Percentiles rank a stretch among this genome's conserved stretches.
These are phyloP conservation scores for Mesembryanthemum crystallinum DNA, from an alignment of 148 eudicot genomes.

Conservation along the genomic window DNA sequence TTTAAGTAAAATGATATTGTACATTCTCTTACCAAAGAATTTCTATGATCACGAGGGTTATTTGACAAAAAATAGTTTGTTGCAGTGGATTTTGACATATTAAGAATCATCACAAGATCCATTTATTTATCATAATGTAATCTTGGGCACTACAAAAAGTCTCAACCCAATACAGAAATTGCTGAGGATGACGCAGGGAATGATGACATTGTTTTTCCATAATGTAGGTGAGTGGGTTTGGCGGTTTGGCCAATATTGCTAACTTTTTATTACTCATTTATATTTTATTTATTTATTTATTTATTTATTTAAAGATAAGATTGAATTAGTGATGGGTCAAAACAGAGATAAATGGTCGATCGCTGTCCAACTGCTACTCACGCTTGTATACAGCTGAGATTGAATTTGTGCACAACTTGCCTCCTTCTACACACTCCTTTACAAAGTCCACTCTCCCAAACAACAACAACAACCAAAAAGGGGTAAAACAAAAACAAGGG, in stretches of 20 bases:
- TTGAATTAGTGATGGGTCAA: constrained; percentile 2
- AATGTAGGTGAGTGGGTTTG: constrained; percentile 12
- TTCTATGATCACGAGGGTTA: no score
- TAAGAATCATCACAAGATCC: background rate
- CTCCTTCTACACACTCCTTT: no score
- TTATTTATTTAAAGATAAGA: background rate
- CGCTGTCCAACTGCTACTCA: constrained; percentile 12
- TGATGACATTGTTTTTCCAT: constrained; percentile 5
- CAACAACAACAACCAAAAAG: no score
- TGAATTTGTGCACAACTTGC: no score
- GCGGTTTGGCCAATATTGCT: background rate
- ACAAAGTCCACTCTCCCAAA: no score
- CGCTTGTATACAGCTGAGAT: no score
- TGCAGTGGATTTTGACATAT: background rate
- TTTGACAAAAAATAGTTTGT: background rate
- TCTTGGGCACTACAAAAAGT: constrained; percentile 8
- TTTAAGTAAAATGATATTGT: no score
- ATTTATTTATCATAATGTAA: background rate
- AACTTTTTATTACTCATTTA: no score
- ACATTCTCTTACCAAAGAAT: no score
- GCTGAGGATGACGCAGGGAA: constrained; percentile 25
- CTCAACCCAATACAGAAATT: background rate
- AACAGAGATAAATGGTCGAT: background rate
- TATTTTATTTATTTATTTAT: background rate
- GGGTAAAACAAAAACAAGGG: no score